Percentiles rank a stretch among this genome's conserved stretches.
Evolutionary conservation across 2,329 filamentous ascomycete genomes (phyloP).

Genomic region (Cladosporium velox): DNA sequence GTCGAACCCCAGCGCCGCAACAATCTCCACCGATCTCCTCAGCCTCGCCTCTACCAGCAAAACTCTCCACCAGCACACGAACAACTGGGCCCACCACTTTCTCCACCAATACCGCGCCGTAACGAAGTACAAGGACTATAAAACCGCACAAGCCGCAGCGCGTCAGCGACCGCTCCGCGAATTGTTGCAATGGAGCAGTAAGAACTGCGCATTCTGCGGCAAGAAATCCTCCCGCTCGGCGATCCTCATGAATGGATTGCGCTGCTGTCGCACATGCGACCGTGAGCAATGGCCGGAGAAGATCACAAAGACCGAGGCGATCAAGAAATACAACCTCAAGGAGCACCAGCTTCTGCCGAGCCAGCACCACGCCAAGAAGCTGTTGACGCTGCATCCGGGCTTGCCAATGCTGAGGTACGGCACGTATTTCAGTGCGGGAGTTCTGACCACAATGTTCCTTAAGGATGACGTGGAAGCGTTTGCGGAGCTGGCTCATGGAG

Average conservation of each 20-base stretch:
- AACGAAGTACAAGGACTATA: conserved; percentile 27
- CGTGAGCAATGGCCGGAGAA: conserved; percentile 34
- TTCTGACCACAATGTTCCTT: conserved; percentile 34
- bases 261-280: conserved; percentile 36
- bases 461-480: conserved; percentile 29
- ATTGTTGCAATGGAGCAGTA: conserved; percentile 30
- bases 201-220: conserved; percentile 38
- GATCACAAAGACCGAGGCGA: conserved; percentile 35
- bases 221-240: conserved; percentile 29
- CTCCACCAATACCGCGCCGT: conserved; percentile 31
- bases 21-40: conserved; percentile 23
- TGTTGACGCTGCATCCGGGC: conserved; percentile 3
- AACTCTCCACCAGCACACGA: conserved; percentile 28
- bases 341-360: conserved; percentile 30
- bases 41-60: conserved; percentile 29
- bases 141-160: conserved; percentile 15
- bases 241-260: conserved; percentile 35
- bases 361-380: neutral
- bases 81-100: conserved; percentile 34
- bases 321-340: conserved; percentile 28
- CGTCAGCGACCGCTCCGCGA: conserved; percentile 20
- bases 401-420: conserved; percentile 31
- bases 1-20: neutral
- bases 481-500: conserved; percentile 28
- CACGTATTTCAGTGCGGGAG: conserved; percentile 26